Evolutionary conservation across 257 asterid species (phyloP).

Genomic region (Forsythia suspensa): DNA sequence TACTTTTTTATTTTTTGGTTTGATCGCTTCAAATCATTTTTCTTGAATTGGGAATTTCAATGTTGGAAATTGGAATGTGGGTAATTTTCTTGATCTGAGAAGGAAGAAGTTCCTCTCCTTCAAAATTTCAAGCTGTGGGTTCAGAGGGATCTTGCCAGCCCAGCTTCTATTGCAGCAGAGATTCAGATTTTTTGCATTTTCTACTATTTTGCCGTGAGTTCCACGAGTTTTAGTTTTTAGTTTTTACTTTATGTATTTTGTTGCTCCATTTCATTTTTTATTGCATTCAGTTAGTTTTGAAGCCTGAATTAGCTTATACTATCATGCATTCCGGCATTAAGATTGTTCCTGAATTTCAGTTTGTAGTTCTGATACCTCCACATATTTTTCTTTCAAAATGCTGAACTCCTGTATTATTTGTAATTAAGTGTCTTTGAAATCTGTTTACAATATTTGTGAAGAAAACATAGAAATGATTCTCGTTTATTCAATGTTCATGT

Average conservation of each 20-base stretch:
- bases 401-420: slow-evolving; percentile 4
- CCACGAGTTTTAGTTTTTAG: neutral
- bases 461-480: slow-evolving; percentile 3
- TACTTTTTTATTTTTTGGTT: neutral
- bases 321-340: neutral
- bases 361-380: neutral
- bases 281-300: neutral
- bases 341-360: slow-evolving; percentile 13
- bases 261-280: slow-evolving; percentile 5
- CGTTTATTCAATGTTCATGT: neutral
- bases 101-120: slow-evolving; percentile 11
- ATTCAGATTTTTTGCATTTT: slow-evolving; percentile 21
- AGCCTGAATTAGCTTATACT: neutral
- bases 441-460: neutral
- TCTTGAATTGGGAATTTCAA: slow-evolving; percentile 2
- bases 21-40: neutral
- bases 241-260: slow-evolving; percentile 5
- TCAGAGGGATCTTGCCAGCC: neutral
- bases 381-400: neutral
- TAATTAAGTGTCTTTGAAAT: neutral
- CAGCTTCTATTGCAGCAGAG: slow-evolving; percentile 14
- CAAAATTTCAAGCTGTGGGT: neutral
- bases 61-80: slow-evolving; percentile 9
- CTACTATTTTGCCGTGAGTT: neutral
- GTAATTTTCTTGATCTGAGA: slow-evolving; percentile 25